phyloP scores from a whole-genome alignment of 1,284 basidiomycete genomes.

The Phaffia rhodozyma region DNA sequence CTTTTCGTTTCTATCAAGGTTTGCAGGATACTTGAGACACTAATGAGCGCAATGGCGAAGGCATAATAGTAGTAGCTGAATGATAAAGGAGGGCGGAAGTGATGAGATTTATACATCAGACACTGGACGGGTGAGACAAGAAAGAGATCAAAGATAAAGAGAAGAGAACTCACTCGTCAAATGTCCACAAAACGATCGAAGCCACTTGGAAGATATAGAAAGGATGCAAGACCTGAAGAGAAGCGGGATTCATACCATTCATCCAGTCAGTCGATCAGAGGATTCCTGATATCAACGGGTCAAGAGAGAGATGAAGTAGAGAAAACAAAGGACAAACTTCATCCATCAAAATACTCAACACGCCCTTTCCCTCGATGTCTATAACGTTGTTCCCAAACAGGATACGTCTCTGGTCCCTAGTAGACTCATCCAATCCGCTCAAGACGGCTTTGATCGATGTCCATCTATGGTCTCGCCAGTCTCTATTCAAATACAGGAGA shows the following conservation, averaged over 20 bases:
- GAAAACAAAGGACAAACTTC: conserved; percentile 41
- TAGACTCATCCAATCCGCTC: conserved; percentile 46
- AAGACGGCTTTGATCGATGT: conserved; percentile 50
- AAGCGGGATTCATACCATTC: not conserved
- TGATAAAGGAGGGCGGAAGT: not conserved
- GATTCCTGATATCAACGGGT: not conserved
- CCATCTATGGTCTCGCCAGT: conserved; percentile 86
- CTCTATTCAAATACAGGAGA: conserved; percentile 35
- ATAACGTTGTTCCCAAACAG: conserved; percentile 83
- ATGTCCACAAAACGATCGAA: conserved; percentile 82
- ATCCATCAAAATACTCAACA: conserved; percentile 69
- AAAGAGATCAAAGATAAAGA: not conserved
- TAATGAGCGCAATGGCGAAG: conserved; percentile 91
- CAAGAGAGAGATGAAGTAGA: not conserved
- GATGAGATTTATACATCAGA: not conserved
- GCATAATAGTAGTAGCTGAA: conserved; percentile 81
- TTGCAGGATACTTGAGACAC: conserved; percentile 67
- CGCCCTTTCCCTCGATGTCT: conserved; percentile 80
- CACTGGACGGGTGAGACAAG: not conserved
- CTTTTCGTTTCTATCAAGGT: conserved; percentile 88
- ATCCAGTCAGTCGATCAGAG: conserved; percentile 13
- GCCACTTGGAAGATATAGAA: conserved; percentile 99
- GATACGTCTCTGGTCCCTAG: conserved; percentile 52
- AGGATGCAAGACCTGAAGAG: conserved; percentile 66
- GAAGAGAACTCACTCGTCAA: conserved; percentile 54